phyloP scores from a whole-genome alignment of 1,284 basidiomycete genomes.

The Sporisorium scitamineum region DNA sequence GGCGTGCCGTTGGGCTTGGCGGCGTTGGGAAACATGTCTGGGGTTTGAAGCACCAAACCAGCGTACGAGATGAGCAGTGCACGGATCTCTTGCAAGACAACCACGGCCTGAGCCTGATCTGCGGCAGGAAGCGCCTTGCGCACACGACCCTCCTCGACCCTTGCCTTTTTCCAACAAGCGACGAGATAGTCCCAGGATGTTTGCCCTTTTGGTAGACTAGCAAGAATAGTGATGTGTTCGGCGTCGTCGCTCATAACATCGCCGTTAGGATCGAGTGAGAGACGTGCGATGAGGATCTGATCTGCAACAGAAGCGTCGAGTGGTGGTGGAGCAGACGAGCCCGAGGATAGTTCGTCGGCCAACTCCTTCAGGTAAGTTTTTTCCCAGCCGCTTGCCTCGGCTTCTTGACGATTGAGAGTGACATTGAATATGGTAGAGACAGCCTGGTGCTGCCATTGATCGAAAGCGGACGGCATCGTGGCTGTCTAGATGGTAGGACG shows the following conservation, averaged over 20 bases:
- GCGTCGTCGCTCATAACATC: slow-evolving; percentile 85
- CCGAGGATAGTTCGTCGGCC: slow-evolving; percentile 78
- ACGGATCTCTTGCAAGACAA: slow-evolving; percentile 45
- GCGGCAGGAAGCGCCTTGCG: slow-evolving; percentile 73
- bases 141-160: slow-evolving; percentile 42
- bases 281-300: slow-evolving; percentile 84
- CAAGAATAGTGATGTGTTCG: slow-evolving; percentile 81
- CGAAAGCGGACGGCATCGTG: slow-evolving; percentile 37
- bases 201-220: slow-evolving; percentile 81
- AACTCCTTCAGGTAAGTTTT: slow-evolving; percentile 86
- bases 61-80: slow-evolving; percentile 85
- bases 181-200: slow-evolving; percentile 92
- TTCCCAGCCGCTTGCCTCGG: slow-evolving; percentile 78
- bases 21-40: slow-evolving; percentile 82
- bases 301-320: slow-evolving; percentile 74
- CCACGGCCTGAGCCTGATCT: slow-evolving; percentile 75
- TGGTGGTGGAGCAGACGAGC: slow-evolving; percentile 71
- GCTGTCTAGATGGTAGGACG: background rate
- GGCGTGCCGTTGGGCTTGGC: slow-evolving; percentile 46
- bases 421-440: slow-evolving; percentile 80
- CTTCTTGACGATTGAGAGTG: slow-evolving; percentile 82
- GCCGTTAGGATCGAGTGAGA: slow-evolving; percentile 80
- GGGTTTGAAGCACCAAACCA: slow-evolving; percentile 88
- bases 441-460: slow-evolving; percentile 79
- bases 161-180: slow-evolving; percentile 82